Evolutionary conservation across 1,139 yeast species (phyloP), one percentile per base, ranked within the genome.

Genomic region (Blastobotrys persicus): DNA sequence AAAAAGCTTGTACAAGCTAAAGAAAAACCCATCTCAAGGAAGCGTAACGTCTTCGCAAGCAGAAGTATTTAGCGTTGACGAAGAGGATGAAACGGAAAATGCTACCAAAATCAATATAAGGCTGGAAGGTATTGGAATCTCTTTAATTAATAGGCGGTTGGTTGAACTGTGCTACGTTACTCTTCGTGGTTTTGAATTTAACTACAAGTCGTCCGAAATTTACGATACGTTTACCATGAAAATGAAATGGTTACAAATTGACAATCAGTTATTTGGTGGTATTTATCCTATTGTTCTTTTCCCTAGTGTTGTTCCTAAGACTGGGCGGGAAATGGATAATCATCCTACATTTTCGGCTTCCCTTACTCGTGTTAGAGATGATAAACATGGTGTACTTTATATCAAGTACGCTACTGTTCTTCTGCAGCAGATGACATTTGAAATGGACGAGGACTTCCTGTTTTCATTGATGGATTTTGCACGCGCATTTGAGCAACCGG

Each of bases 271-370:
- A 39, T 88, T 82, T 65, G 96, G 96, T 1, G 88, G 96, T 9
- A 79, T 85, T 2, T 92, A 80, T 69, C 98, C 97, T 4, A 92
- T 91, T 50, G 74, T 92, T 17, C 61, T 92, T n/a, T 94, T 88
- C 64, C 99, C 99, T 1, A 84, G 91, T 6, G 89, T 88, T 9
- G 80, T 94, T 44, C 96, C 97, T 1, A 87, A 88, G 60, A 83
- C 89, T 0, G 81, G 85, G 1, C 80, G 80, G 55, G 98, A 92
- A 60, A 79, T 89, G 80, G 86, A 84, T 52, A 82, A 78, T 49
- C 98, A 92, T 66, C 98, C 98, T 0, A 82, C 96, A 0, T 80
- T 92, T 56, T 88, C 96, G 0, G 91, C 87, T 0, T 83, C 97
- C 0, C 67, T 89, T 2, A 85, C 96, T 14, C 79, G 81, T 53